Evolutionary conservation across 1,284 basidiomycete species (phyloP), one percentile per base, ranked within the genome.

Genomic region (Pyrrhoderma lamaoense): DNA sequence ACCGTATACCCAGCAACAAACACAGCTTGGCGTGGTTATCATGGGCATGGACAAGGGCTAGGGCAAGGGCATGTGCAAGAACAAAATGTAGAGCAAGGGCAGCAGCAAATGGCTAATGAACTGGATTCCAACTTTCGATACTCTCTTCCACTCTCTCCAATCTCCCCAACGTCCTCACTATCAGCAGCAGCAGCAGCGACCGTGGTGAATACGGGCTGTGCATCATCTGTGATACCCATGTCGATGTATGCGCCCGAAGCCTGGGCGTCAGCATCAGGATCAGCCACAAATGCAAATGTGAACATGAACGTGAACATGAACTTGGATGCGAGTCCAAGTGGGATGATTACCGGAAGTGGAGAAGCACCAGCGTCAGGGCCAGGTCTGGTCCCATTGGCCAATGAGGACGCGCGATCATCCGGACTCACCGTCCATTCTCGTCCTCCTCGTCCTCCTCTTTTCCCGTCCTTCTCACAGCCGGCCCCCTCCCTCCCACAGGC

Each of bases 221-320:
- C n/a, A 5, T 27, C 34, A 14, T 16, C 38, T 22, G n/a, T 22
- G 38, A 18, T 18, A 8, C 7, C 38, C 38, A 49, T n/a, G 25
- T 19, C 19, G 21, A 43, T 27, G 27, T 11, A 40, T 27, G 14
- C 48, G 47, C 18, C 47, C n/a, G 16, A 25, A 16, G n/a, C 46
- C 35, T 38, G n/a, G 38, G 34, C n/a, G 42, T 34, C 50, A 43
- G 50, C 11, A 34, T 45, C 22, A 8, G 45, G 34, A 47, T 35
- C 37, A 23, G 34, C 22, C 34, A 18, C 42, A 38, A 16, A 42
- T 53, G 48, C 21, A 42, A 44, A 40, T 53, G 48, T 44, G 47
- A 45, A 23, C 39, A 46, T 19, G 31, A 43, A 8, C 42, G 44
- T 31, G 44, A 36, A 37, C 42, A 45, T 36, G 16, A 37, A 9